These are phyloP conservation scores for Candida tammaniensis DNA, from an alignment of 805 yeast genomes.

Conservation along the genomic window DNA sequence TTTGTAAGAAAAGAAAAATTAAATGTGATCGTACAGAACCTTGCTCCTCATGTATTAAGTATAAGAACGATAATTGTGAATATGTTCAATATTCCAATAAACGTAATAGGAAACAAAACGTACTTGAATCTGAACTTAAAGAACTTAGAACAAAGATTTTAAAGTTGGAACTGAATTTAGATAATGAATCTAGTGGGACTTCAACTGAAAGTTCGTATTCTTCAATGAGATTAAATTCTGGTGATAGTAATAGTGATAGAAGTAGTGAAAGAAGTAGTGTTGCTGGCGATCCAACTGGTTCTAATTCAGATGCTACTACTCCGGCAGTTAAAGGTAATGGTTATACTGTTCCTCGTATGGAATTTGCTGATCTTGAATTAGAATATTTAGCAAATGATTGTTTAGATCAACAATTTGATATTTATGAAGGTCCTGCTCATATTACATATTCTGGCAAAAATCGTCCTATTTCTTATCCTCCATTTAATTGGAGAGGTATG, in stretches of 20 bases:
- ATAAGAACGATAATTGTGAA: constrained; percentile 16
- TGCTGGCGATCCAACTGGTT: too few relatives aligned
- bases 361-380: constrained; percentile 16
- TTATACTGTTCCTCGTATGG: constrained; percentile 18
- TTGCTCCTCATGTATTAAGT: constrained; percentile 34
- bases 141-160: constrained; percentile 4
- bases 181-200: not conserved
- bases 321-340: too few relatives aligned
- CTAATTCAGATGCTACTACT: too few relatives aligned
- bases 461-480: constrained; percentile 45
- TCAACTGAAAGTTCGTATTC: not conserved
- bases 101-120: constrained; percentile 1
- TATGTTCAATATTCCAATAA: constrained; percentile 4
- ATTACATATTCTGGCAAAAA: constrained; percentile 35
- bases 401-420: constrained; percentile 34
- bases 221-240: not conserved
- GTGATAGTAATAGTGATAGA: not conserved
- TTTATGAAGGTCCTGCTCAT: constrained; percentile 43
- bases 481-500: constrained; percentile 47
- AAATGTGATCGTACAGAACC: constrained; percentile 37
- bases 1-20: constrained; percentile 36
- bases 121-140: constrained; percentile 5
- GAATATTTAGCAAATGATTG: constrained; percentile 1
- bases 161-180: constrained; percentile 3
- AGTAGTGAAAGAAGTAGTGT: too few relatives aligned